phyloP scores from a whole-genome alignment of 2,329 filamentous ascomycete genomes.

The Seiridium cupressi region DNA sequence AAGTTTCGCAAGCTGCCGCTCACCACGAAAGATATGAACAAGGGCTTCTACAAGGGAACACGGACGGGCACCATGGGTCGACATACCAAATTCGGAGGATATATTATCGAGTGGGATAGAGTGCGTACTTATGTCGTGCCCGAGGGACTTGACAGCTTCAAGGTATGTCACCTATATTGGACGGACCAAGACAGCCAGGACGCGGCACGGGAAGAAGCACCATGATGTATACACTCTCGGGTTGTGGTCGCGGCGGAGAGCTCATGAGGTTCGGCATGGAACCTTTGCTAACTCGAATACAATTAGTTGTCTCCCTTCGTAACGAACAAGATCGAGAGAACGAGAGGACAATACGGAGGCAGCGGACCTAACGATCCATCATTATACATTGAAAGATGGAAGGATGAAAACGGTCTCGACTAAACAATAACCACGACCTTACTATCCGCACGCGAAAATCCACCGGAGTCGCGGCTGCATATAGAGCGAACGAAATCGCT shows the following conservation, averaged over 20 bases:
- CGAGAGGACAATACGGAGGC: slow-evolving; percentile 54
- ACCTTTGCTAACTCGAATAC: slow-evolving; percentile 14
- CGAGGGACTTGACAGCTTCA: slow-evolving; percentile 64
- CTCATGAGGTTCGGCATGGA: not conserved
- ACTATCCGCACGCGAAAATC: not conserved
- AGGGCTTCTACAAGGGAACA: slow-evolving; percentile 97
- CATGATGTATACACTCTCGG: not conserved
- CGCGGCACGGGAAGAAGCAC: slow-evolving; percentile 17
- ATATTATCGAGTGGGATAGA: slow-evolving; percentile 79
- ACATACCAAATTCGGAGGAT: slow-evolving; percentile 82
- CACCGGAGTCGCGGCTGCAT: not conserved
- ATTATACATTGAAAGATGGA: slow-evolving; percentile 65
- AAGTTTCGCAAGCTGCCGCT: slow-evolving; percentile 74
- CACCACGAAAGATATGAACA: slow-evolving; percentile 89
- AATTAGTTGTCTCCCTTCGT: slow-evolving; percentile 82
- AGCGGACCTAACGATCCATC: slow-evolving; percentile 60
- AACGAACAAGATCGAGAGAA: slow-evolving; percentile 53
- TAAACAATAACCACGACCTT: slow-evolving; percentile 22
- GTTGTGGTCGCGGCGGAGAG: not conserved
- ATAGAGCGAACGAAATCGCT: too few relatives aligned
- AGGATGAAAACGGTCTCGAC: slow-evolving; percentile 63
- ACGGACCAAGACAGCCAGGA: too few relatives aligned
- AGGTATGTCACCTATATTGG: slow-evolving; percentile 45
- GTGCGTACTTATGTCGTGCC: slow-evolving; percentile 90
- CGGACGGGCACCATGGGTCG: slow-evolving; percentile 82